These are phyloP conservation scores for Colletotrichum phormii DNA, from an alignment of 2,329 filamentous ascomycete species.

Conservation along the genomic window DNA sequence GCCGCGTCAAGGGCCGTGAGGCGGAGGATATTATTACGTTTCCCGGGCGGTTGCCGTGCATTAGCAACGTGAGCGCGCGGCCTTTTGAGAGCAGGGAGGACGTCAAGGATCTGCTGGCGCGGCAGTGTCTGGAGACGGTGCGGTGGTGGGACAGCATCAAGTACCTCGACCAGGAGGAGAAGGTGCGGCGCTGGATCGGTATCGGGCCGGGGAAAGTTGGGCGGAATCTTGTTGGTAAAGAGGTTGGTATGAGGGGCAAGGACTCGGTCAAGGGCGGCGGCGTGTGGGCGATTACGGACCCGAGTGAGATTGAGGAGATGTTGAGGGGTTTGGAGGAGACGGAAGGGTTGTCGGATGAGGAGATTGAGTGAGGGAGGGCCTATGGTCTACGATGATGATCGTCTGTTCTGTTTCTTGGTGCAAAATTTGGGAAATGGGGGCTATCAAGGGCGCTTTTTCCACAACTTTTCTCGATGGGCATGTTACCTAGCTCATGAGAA, in stretches of 20 bases:
- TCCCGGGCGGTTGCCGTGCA: slow-evolving; percentile 79
- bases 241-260: slow-evolving; percentile 86
- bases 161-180: slow-evolving; percentile 86
- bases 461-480: neutral
- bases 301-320: slow-evolving; percentile 78
- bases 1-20: slow-evolving; percentile 63
- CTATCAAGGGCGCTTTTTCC: neutral
- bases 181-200: slow-evolving; percentile 87
- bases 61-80: slow-evolving; percentile 87
- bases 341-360: slow-evolving; percentile 62
- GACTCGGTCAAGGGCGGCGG: slow-evolving; percentile 88
- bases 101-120: slow-evolving; percentile 81
- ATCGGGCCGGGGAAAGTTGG: slow-evolving; percentile 96
- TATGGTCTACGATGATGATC: neutral
- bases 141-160: slow-evolving; percentile 94
- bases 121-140: slow-evolving; percentile 91
- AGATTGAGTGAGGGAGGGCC: slow-evolving; percentile 46
- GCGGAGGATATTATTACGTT: slow-evolving; percentile 77
- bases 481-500: neutral
- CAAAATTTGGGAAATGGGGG: neutral
- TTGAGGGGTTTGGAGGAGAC: slow-evolving; percentile 75
- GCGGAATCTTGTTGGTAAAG: slow-evolving; percentile 92
- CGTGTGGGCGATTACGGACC: slow-evolving; percentile 91
- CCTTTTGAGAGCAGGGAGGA: slow-evolving; percentile 81
- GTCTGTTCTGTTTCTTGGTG: neutral